A percentile compares a stretch with the other conserved stretches of the same genome.
These are phyloP conservation scores for Colletotrichum sublineola DNA, from an alignment of 2,329 filamentous ascomycete genomes.

Conservation along the genomic window DNA sequence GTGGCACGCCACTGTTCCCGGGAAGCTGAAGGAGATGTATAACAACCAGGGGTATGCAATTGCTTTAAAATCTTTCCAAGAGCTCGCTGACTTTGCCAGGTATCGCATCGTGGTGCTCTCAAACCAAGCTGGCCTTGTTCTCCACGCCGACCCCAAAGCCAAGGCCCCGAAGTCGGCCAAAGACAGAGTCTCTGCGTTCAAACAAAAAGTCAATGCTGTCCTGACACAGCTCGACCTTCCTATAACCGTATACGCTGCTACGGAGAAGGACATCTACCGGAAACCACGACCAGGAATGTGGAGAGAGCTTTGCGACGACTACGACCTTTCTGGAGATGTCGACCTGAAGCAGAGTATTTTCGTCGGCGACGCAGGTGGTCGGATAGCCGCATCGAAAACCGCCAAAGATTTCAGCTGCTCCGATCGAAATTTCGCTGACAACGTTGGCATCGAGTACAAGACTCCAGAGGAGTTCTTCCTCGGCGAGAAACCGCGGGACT, in stretches of 20 bases:
- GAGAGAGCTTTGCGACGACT: conserved; percentile 72
- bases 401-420: conserved; percentile 75
- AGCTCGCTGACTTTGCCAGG: conserved; percentile 55
- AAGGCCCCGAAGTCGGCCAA: conserved; percentile 70
- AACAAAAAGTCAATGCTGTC: conserved; percentile 80
- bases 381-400: conserved; percentile 61
- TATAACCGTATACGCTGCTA: conserved; percentile 87
- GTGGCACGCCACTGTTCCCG: conserved; percentile 84
- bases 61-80: background rate
- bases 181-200: conserved; percentile 82
- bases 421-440: conserved; percentile 85
- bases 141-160: conserved; percentile 80
- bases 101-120: conserved; percentile 85
- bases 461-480: conserved; percentile 96
- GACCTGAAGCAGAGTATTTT: conserved; percentile 82
- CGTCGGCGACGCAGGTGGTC: conserved; percentile 86
- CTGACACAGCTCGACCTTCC: conserved; percentile 81
- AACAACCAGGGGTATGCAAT: conserved; percentile 71
- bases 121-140: conserved; percentile 87
- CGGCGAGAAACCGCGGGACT: conserved; percentile 73
- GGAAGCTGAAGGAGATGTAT: conserved; percentile 75
- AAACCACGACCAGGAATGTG: conserved; percentile 95
- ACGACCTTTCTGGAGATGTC: conserved; percentile 70
- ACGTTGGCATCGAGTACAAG: conserved; percentile 82
- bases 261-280: conserved; percentile 82